Conservation (phyloP, 1,284 basidiomycete genomes). For the Agaricales sp. region DNA sequence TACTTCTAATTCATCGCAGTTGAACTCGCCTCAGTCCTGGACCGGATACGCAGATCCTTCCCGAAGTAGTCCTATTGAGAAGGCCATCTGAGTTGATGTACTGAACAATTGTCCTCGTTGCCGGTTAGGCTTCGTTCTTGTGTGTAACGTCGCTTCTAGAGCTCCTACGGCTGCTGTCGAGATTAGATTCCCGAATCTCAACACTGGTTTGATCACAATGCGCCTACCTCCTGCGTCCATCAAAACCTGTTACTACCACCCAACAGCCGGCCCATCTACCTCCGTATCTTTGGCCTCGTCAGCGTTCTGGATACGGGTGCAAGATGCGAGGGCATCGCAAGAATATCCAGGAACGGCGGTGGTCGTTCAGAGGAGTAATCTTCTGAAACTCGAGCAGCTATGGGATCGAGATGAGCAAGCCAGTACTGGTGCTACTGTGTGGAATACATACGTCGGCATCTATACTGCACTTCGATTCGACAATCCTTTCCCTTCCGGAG, state of each 20-base stretch:
- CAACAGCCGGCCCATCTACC: neutral
- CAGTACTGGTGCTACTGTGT: neutral
- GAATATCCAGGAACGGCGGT: constrained; percentile 60
- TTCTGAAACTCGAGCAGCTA: constrained; percentile 43
- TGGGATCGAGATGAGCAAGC: constrained; percentile 6
- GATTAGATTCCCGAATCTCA: no score
- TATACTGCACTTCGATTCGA: constrained; percentile 60
- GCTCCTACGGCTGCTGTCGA: no score
- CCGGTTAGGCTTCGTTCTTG: no score
- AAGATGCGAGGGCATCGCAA: constrained; percentile 15
- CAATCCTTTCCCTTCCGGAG: constrained; percentile 49
- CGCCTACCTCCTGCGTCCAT: neutral
- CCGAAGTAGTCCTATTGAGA: neutral
- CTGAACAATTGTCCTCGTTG: neutral
- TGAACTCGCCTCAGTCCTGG: constrained; percentile 52
- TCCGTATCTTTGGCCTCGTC: neutral
- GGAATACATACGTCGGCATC: constrained; percentile 39
- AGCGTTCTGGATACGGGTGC: neutral
- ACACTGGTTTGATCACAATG: neutral
- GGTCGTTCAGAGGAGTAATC: constrained; percentile 31
- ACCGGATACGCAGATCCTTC: constrained; percentile 55
- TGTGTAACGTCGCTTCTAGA: no score
- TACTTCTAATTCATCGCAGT: constrained; percentile 6
- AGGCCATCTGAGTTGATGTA: neutral
- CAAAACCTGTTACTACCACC: neutral